Percentiles rank a stretch among this genome's conserved stretches.
Conservation (phyloP, 805 yeast species). For the Candida ovalis region DNA sequence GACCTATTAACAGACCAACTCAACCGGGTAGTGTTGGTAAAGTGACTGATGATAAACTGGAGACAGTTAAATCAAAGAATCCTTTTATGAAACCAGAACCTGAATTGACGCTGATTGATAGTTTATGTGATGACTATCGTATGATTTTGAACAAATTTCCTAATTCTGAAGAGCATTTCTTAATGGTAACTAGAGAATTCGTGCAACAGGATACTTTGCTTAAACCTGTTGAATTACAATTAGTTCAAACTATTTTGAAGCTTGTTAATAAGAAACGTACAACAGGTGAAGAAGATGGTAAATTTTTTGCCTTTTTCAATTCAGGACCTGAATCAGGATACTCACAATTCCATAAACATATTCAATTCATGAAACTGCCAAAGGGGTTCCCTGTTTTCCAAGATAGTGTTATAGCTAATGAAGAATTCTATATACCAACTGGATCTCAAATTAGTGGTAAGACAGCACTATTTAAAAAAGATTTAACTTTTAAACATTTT, state of each 20-base stretch:
- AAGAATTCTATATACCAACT: slow-evolving; percentile 53
- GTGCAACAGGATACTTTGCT: slow-evolving; percentile 70
- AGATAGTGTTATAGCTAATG: slow-evolving; percentile 40
- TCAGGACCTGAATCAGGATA: slow-evolving; percentile 89
- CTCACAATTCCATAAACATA: slow-evolving; percentile 90
- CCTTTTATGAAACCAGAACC: slow-evolving; percentile 85
- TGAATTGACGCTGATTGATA: slow-evolving; percentile 56
- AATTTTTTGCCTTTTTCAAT: slow-evolving; percentile 82
- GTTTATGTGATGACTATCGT: slow-evolving; percentile 50
- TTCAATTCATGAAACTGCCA: slow-evolving; percentile 80
- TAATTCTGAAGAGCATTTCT: slow-evolving; percentile 70
- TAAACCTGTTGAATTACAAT: slow-evolving; percentile 62
- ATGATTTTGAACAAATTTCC: slow-evolving; percentile 86
- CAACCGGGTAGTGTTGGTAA: slow-evolving; percentile 32
- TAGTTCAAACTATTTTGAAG: slow-evolving; percentile 52
- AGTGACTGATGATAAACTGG: slow-evolving; percentile 33
- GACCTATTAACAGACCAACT: slow-evolving; percentile 35
- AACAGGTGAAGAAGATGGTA: slow-evolving; percentile 32
- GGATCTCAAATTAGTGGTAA: slow-evolving; percentile 25
- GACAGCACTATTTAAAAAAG: slow-evolving; percentile 60
- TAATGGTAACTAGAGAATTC: slow-evolving; percentile 73
- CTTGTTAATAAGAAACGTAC: slow-evolving; percentile 37
- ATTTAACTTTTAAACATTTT: slow-evolving; percentile 77
- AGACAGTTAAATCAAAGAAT: slow-evolving; percentile 38
- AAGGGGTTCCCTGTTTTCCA: slow-evolving; percentile 54